Evolutionary conservation across 306 rosid genomes (phyloP).

Genomic region (Biancaea sappan): DNA sequence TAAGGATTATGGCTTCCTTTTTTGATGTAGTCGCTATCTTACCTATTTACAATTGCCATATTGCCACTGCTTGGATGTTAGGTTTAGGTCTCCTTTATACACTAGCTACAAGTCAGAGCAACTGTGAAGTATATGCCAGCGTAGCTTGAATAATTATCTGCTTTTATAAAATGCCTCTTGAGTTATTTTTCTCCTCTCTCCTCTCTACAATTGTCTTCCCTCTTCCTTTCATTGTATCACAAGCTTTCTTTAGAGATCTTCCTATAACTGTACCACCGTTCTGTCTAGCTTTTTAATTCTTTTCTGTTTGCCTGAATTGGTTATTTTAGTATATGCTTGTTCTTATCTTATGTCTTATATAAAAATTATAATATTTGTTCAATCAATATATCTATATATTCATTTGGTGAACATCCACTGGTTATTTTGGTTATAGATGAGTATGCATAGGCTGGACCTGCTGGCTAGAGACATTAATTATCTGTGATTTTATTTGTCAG

Average conservation of each 20-base stretch:
- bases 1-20: not conserved
- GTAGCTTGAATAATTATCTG: not conserved
- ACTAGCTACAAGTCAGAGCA: not conserved
- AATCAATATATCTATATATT: not conserved
- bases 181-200: not conserved
- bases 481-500: conserved; percentile 59
- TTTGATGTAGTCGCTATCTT: not conserved
- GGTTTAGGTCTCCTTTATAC: not conserved
- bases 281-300: not conserved
- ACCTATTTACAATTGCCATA: not conserved
- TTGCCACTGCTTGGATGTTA: conserved; percentile 4
- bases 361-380: not conserved
- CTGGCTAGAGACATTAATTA: not conserved
- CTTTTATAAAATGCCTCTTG: not conserved
- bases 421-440: not conserved
- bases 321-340: conserved; percentile 22
- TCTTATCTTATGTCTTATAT: not conserved
- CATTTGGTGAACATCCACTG: not conserved
- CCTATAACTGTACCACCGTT: not conserved
- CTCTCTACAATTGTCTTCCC: conserved; percentile 8
- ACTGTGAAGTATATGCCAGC: not conserved
- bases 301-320: not conserved
- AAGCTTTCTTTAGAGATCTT: not conserved
- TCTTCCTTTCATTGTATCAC: not conserved
- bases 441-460: not conserved